Percentiles rank a stretch among this genome's conserved stretches.
phyloP scores from a whole-genome alignment of 192 early-diverging fungal genomes.

The Entophlyctis luteolus region DNA sequence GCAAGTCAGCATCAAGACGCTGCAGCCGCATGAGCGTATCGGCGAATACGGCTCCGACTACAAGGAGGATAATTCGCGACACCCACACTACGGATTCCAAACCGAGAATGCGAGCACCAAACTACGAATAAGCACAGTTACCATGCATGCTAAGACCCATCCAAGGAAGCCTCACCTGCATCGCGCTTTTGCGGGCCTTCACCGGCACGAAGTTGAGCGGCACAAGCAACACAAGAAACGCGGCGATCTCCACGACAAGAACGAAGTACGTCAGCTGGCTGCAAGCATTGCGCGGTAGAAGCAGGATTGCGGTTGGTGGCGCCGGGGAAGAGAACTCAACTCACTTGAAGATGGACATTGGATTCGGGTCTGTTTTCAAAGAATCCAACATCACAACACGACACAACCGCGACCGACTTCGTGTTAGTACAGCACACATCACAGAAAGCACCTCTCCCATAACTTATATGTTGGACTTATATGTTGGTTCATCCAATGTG shows the following conservation, averaged over 20 bases:
- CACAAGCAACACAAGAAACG: constrained; percentile 38
- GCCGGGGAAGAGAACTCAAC: not conserved
- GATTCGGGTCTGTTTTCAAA: no score
- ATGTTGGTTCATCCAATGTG: no score
- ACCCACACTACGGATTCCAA: constrained; percentile 42
- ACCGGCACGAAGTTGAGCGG: constrained; percentile 45
- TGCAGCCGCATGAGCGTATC: constrained; percentile 46
- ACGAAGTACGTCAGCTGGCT: constrained; percentile 42
- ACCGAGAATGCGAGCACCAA: constrained; percentile 3
- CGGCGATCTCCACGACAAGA: constrained; percentile 37
- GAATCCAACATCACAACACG: no score
- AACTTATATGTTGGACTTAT: no score
- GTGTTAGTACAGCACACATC: no score
- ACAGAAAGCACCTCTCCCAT: no score
- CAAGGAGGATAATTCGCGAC: constrained; percentile 37
- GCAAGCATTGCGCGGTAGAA: constrained; percentile 1
- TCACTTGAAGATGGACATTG: constrained; percentile 19
- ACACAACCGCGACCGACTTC: no score
- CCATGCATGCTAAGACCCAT: no score
- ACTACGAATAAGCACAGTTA: no score
- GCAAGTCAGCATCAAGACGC: constrained; percentile 31
- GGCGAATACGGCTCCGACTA: constrained; percentile 42
- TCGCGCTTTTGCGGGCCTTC: constrained; percentile 36
- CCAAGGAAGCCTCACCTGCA: no score
- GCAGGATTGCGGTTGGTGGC: not conserved